Conservation (phyloP, 1,284 basidiomycete species). For the Marasmius tenuissimus region DNA sequence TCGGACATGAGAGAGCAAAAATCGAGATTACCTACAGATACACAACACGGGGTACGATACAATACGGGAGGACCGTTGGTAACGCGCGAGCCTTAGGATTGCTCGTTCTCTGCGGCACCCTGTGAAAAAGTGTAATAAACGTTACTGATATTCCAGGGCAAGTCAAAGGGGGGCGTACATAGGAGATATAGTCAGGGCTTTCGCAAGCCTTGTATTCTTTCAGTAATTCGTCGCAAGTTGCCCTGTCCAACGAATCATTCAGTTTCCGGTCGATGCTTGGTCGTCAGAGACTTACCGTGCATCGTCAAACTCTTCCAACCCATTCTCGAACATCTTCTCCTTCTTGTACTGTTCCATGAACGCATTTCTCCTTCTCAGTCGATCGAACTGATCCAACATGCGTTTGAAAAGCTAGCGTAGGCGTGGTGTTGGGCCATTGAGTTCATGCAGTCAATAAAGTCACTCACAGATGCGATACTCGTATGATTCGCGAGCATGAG, state of each 20-base stretch:
- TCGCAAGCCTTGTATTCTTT: conserved; percentile 95
- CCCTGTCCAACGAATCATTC: conserved; percentile 44
- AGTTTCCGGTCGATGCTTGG: conserved; percentile 4
- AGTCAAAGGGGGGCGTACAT: conserved; percentile 15
- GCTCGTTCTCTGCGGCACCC: conserved; percentile 9
- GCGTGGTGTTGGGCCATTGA: conserved; percentile 1
- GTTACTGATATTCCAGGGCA: background rate
- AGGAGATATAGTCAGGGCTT: conserved; percentile 76
- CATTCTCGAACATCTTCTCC: conserved; percentile 91
- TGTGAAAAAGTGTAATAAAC: background rate
- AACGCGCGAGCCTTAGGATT: background rate
- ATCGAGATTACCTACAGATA: background rate
- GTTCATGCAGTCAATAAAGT: background rate
- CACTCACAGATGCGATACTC: conserved; percentile 87
- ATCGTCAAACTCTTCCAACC: conserved; percentile 93
- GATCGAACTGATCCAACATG: conserved; percentile 95
- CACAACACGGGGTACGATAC: background rate
- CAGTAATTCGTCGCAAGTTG: conserved; percentile 81
- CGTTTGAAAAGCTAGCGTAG: conserved; percentile 83
- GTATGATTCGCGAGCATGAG: conserved; percentile 99
- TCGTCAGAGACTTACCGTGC: conserved; percentile 59
- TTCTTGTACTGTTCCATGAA: conserved; percentile 98
- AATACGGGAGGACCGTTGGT: background rate
- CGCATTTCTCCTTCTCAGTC: conserved; percentile 86
- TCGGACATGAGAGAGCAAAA: background rate